These are phyloP conservation scores for Micromonas commoda DNA, from an alignment of 139 green algal species.

Conservation along the genomic window DNA sequence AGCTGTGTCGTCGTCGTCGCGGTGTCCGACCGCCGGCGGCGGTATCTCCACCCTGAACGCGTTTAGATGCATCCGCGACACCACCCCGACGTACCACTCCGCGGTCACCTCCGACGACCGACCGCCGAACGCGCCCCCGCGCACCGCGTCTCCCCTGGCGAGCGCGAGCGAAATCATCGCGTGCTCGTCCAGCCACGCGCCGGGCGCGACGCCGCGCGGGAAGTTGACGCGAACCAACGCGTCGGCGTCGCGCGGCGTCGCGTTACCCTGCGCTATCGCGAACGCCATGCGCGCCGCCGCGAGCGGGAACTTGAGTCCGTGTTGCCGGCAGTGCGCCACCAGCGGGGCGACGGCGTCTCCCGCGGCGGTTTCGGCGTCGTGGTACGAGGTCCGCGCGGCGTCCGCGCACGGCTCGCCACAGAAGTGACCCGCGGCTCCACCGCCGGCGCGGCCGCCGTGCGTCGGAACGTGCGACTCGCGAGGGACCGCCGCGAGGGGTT, in stretches of 20 bases:
- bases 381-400: neutral
- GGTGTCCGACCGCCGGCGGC: too few species aligned
- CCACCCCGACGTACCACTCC: slow-evolving; percentile 40
- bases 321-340: neutral
- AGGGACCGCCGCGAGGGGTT: too few species aligned
- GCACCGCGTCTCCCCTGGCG: neutral
- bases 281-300: neutral
- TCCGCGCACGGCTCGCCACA: neutral
- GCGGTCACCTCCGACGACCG: slow-evolving; percentile 1
- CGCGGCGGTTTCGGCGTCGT: neutral
- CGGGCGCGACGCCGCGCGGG: neutral
- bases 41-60: slow-evolving; percentile 41
- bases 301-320: slow-evolving; percentile 15
- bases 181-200: neutral
- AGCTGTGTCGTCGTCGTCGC: too few species aligned
- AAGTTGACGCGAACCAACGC: neutral
- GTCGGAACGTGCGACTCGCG: too few species aligned
- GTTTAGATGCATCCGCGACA: slow-evolving; percentile 50
- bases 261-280: neutral
- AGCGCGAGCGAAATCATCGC: neutral
- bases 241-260: neutral
- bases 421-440: too few species aligned
- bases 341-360: neutral
- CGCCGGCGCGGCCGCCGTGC: too few species aligned
- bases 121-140: too few species aligned